Evolutionary conservation across 2,329 filamentous ascomycete genomes (phyloP).

Genomic region (Alternaria novae-zelandiae): DNA sequence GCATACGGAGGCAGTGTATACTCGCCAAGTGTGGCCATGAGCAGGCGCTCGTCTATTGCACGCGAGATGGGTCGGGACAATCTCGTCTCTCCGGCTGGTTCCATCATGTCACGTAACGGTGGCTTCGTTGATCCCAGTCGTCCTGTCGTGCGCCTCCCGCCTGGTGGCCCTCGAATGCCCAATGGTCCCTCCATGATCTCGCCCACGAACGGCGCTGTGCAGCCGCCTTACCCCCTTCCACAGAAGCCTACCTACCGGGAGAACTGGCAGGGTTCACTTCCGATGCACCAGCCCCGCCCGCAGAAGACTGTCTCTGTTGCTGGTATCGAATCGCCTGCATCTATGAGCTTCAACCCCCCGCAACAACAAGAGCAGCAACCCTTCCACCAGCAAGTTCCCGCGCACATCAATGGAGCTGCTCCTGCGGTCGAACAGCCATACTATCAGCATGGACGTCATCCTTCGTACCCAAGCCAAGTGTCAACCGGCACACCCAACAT

Average conservation of each 20-base stretch:
- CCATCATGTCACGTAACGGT: constrained; percentile 72
- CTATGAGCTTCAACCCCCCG: constrained; percentile 64
- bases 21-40: constrained; percentile 85
- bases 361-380: constrained; percentile 77
- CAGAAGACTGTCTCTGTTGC: constrained; percentile 94
- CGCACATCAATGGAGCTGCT: constrained; percentile 68
- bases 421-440: constrained; percentile 56
- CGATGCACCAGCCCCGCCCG: constrained; percentile 93
- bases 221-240: constrained; percentile 59
- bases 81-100: constrained; percentile 81
- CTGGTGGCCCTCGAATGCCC: constrained; percentile 55
- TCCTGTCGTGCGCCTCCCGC: constrained; percentile 84
- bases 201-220: constrained; percentile 49
- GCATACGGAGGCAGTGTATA: constrained; percentile 82
- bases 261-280: constrained; percentile 65
- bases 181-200: constrained; percentile 38
- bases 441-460: constrained; percentile 69
- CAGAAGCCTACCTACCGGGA: constrained; percentile 65
- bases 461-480: constrained; percentile 73
- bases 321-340: constrained; percentile 84
- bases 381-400: constrained; percentile 93
- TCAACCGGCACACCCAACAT: constrained; percentile 86
- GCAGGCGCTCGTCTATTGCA: constrained; percentile 80
- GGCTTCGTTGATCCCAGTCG: constrained; percentile 66
- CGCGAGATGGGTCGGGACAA: constrained; percentile 73